phyloP scores from a whole-genome alignment of 345 rosid species.

The Pistacia integerrima region DNA sequence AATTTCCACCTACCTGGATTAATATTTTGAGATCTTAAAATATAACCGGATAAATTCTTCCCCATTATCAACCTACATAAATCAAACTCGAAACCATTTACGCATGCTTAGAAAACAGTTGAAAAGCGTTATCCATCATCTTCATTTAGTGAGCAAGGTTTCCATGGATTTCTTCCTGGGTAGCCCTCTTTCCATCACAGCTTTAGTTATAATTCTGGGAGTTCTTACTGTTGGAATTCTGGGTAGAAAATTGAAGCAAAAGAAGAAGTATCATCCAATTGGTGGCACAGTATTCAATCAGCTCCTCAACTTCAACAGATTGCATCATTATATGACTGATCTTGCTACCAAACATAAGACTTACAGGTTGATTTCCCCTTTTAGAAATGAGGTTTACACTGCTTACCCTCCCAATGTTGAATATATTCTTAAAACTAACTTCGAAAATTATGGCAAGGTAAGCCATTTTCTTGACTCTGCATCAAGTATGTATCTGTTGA shows the following conservation, averaged over 20 bases:
- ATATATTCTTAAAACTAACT: conserved; percentile 52
- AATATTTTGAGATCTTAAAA: too few species aligned
- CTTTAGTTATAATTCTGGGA: conserved; percentile 23
- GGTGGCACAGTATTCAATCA: conserved; percentile 57
- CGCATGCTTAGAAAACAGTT: too few species aligned
- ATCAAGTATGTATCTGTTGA: too few species aligned
- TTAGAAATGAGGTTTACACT: conserved; percentile 52
- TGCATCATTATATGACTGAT: conserved; percentile 56
- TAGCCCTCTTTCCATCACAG: conserved; percentile 13
- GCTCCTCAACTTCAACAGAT: conserved; percentile 51
- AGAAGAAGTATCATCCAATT: conserved; percentile 49
- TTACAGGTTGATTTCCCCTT: conserved; percentile 48
- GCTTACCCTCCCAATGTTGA: conserved; percentile 50
- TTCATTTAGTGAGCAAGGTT: neutral
- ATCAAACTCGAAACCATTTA: too few species aligned
- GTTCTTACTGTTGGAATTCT: conserved; percentile 11
- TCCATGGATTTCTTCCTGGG: conserved; percentile 22
- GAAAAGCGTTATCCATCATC: too few species aligned
- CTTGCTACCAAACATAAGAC: conserved; percentile 47
- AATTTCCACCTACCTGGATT: too few species aligned
- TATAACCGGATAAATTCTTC: too few species aligned
- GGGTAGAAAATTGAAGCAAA: conserved; percentile 3
- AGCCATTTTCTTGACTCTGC: neutral
- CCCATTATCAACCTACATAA: too few species aligned
- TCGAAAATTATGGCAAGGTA: conserved; percentile 52